Evolutionary conservation across 768 basidiomycete genomes (phyloP), one percentile per base, ranked within the genome.

Genomic region (Suillus sp.): DNA sequence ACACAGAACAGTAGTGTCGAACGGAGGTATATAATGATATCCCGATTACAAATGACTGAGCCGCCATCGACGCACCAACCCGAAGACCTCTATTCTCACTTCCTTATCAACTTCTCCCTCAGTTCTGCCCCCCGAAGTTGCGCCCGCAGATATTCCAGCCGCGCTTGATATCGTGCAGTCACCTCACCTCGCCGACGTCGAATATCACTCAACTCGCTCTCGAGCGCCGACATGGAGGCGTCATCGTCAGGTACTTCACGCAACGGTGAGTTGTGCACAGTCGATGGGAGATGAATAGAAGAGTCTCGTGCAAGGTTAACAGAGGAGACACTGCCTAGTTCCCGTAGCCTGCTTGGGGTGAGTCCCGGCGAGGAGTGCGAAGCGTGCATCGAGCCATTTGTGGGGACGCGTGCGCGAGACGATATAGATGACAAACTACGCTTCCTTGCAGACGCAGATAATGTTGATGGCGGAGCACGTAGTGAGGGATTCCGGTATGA

Each of bases 51-150:
- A 60, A 60, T 38, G 13, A 61, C 20, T 25, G 47, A 38, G 22
- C 10, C 60, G n/a, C 34, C 18, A 0, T 18, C 27, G 18, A 56
- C 22, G 8, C 2, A 22, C 34, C 35, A 56, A 56, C 8, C 22
- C 35, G 2, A n/a, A 1, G 22, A 30, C 11, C 37, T 25, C 18
- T 20, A 40, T 27, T 37, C 51, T 79, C 67, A 87, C 72, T 83
- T 88, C 71, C 84, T 86, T 79, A 90, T 67, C 68, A 94, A 75
- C 73, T 92, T 91, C 78, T 94, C 93, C 66, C 90, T 90, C 70
- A 94, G 72, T 77, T 93, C 89, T 1, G 91, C 92, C 22, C 90
- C 89, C 76, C 92, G 93, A 71, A 94, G 72, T 76, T 90, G 89
- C 42, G 92, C 92, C 40, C 89, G 84, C 68, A 94, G 77, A 71